Conservation (phyloP, 2,329 filamentous ascomycete species). For the Colletotrichum navitas region DNA sequence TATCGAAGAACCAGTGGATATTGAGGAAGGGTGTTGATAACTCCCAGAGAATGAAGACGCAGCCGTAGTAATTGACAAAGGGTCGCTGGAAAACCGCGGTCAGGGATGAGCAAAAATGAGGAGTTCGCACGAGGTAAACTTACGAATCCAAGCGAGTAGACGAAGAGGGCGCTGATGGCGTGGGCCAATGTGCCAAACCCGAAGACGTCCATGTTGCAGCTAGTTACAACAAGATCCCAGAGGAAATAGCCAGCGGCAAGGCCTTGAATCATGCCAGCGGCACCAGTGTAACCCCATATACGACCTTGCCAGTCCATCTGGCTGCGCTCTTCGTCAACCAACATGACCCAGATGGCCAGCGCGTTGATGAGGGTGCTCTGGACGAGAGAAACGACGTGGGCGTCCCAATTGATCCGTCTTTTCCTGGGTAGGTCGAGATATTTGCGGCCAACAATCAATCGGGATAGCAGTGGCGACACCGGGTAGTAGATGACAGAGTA, state of each 20-base stretch:
- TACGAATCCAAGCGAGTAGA: constrained; percentile 85
- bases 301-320: constrained; percentile 76
- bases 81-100: constrained; percentile 70
- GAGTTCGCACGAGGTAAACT: constrained; percentile 52
- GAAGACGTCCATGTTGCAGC: constrained; percentile 77
- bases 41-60: constrained; percentile 88
- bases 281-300: constrained; percentile 83
- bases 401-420: constrained; percentile 82
- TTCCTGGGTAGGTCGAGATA: constrained; percentile 76
- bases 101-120: constrained; percentile 17
- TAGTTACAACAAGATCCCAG: constrained; percentile 82
- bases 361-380: constrained; percentile 80
- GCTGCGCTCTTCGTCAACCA: constrained; percentile 74
- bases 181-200: constrained; percentile 83
- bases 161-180: constrained; percentile 78
- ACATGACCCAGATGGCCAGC: constrained; percentile 81
- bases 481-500: constrained; percentile 78
- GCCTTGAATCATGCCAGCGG: constrained; percentile 78
- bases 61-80: constrained; percentile 86
- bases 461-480: constrained; percentile 76
- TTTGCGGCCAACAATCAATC: constrained; percentile 69
- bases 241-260: constrained; percentile 86
- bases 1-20: constrained; percentile 93
- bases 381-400: constrained; percentile 86
- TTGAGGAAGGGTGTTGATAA: constrained; percentile 88